Evolutionary conservation across 164 flowering plant species (phyloP).

Genomic region (Umbellularia californica): DNA sequence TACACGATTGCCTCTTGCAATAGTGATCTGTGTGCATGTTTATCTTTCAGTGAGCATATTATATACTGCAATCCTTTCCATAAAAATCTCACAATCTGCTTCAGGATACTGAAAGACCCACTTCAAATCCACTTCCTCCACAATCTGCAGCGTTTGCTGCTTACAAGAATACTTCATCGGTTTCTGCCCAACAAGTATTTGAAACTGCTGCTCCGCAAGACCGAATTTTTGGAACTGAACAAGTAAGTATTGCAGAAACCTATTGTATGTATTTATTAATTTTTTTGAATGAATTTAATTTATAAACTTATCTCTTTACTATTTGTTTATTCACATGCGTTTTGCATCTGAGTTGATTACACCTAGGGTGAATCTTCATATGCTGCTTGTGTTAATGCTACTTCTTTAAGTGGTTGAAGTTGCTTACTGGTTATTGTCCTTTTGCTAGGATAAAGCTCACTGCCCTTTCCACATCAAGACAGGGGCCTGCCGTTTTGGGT

Average conservation of each 20-base stretch:
- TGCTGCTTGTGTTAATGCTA: background rate
- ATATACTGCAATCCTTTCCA: conserved; percentile 3
- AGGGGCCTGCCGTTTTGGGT: conserved; percentile 93
- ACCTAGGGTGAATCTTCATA: background rate
- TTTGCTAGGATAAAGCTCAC: conserved; percentile 85
- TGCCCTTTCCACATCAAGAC: conserved; percentile 96
- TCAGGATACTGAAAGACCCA: conserved; percentile 79
- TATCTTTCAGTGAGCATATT: background rate
- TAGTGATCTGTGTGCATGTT: background rate
- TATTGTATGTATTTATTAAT: background rate
- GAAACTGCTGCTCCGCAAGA: conserved; percentile 77
- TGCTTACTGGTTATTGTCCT: background rate
- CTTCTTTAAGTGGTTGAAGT: background rate
- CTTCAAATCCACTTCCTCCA: conserved; percentile 96
- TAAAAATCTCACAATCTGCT: background rate
- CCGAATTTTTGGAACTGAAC: conserved; percentile 95
- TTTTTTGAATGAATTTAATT: background rate
- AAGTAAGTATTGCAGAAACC: conserved; percentile 31
- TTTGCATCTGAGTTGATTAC: background rate
- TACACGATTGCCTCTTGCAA: background rate
- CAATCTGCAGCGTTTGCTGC: conserved; percentile 71
- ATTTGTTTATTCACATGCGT: background rate
- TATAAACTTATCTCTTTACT: background rate
- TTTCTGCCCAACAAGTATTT: conserved; percentile 44
- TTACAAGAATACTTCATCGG: conserved; percentile 30